phyloP scores from a whole-genome alignment of 768 basidiomycete species.

The Exsudoporus frostii region DNA sequence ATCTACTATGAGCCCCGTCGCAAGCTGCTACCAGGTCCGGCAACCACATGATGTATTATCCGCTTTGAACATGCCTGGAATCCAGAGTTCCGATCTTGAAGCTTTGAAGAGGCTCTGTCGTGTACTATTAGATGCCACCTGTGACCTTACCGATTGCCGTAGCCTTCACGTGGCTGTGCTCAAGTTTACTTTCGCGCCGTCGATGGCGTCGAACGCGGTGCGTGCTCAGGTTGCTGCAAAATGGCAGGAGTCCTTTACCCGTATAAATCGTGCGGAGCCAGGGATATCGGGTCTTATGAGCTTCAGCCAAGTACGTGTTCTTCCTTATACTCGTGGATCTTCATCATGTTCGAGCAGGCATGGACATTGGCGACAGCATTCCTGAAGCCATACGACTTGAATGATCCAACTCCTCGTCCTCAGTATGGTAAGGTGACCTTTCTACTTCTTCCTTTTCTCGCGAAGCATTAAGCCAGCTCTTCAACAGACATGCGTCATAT shows the following conservation, averaged over 20 bases:
- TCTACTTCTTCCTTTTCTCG: not conserved
- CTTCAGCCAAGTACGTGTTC: conserved; percentile 53
- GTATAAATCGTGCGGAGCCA: conserved; percentile 54
- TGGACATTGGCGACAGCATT: conserved; percentile 56
- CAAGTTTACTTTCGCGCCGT: not conserved
- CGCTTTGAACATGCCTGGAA: not conserved
- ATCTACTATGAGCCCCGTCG: not conserved
- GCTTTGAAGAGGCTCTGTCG: too few species aligned
- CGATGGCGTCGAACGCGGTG: conserved; percentile 61
- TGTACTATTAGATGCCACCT: too few species aligned
- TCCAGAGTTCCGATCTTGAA: not conserved
- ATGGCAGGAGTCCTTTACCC: conserved; percentile 70
- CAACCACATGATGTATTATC: not conserved
- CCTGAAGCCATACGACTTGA: conserved; percentile 54
- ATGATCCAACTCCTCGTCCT: conserved; percentile 31
- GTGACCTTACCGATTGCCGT: too few species aligned
- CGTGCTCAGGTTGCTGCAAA: conserved; percentile 62
- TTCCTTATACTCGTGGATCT: not conserved
- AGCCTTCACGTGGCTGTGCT: conserved; percentile 22
- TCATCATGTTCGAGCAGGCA: conserved; percentile 41
- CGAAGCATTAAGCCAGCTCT: not conserved
- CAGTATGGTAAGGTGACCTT: conserved; percentile 26
- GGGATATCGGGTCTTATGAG: conserved; percentile 64
- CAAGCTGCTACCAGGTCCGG: not conserved
- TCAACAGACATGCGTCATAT: conserved; percentile 47